Evolutionary conservation across 2,329 filamentous ascomycete genomes (phyloP), one percentile per base, ranked within the genome.

Genomic region (Claviceps arundinis): DNA sequence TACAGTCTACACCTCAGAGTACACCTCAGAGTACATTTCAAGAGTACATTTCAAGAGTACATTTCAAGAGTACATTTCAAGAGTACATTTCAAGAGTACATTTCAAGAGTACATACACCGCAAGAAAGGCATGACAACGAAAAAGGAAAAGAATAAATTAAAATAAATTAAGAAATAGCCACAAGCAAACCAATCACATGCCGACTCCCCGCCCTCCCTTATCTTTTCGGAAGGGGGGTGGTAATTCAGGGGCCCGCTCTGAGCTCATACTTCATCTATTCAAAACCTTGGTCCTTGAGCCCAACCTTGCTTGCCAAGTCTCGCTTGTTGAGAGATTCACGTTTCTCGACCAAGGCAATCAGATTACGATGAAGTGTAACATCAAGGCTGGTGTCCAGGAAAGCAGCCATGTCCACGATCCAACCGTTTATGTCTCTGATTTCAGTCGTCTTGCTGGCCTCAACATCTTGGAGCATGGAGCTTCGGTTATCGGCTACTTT

Each of bases 401-500:
- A 68, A 17, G 56, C 60, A 5, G 70, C 73, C 58, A 65, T 74
- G 41, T 74, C 73, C 37, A 75, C 65, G 17, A 81, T 64, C 72
- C 76, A 81, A 50, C 80, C 80, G 59, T 82, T 82, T 58, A 83
- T 75, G 56, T 80, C 77, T 48, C 68, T 62, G 44, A 82, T 71
- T 61, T 82, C 79, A 5, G 79, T 81, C 52, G 62, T 59, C 59
- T 73, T 74, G 16, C 74, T 73, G 6, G 73, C 71, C 37, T 60
- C 63, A 13, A 77, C 70, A 59, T 83, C 79, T 63, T 83, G 80
- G 5, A 81, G 69, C 80, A 83, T 83, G 4, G 77, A 81, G 61
- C 78, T 81, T 9, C 67, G 74, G 60, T 83, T 83, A 37, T 73
- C 66, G 16, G 62, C 63, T 5, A 79, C 77, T 54, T 71, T 70